phyloP scores from a whole-genome alignment of 2,329 filamentous ascomycete genomes.

The Purpureocillium takamizusanense region DNA sequence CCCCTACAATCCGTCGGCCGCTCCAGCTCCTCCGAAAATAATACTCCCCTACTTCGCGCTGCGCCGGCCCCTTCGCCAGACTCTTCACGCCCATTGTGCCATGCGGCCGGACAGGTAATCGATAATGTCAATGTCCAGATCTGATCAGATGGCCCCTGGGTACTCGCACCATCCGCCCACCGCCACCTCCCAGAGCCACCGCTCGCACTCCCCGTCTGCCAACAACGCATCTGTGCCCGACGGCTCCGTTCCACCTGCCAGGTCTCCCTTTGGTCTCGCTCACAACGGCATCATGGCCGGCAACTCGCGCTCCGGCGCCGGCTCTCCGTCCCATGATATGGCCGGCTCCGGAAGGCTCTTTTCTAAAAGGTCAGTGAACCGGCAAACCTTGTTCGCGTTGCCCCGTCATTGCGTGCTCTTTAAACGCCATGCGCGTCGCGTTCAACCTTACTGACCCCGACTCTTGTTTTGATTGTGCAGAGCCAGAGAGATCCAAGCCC shows the following conservation, averaged over 20 bases:
- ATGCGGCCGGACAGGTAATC: conserved; percentile 58
- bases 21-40: not conserved
- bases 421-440: too few species aligned
- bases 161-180: conserved; percentile 59
- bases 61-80: not conserved
- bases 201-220: conserved; percentile 71
- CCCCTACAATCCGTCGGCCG: not conserved
- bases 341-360: conserved; percentile 64
- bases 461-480: conserved; percentile 33
- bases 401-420: too few species aligned
- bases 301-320: conserved; percentile 69
- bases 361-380: conserved; percentile 71
- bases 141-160: conserved; percentile 79
- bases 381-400: not conserved
- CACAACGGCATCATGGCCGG: conserved; percentile 49
- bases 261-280: conserved; percentile 65
- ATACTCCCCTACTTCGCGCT: not conserved
- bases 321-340: conserved; percentile 93
- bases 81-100: conserved; percentile 12
- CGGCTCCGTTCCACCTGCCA: conserved; percentile 50
- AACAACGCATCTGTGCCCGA: conserved; percentile 78
- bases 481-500: conserved; percentile 91
- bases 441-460: not conserved
- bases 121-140: conserved; percentile 88
- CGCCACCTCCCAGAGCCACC: conserved; percentile 46